phyloP scores from a whole-genome alignment of 495 filamentous ascomycete genomes.

The Pyrenula massariospora region DNA sequence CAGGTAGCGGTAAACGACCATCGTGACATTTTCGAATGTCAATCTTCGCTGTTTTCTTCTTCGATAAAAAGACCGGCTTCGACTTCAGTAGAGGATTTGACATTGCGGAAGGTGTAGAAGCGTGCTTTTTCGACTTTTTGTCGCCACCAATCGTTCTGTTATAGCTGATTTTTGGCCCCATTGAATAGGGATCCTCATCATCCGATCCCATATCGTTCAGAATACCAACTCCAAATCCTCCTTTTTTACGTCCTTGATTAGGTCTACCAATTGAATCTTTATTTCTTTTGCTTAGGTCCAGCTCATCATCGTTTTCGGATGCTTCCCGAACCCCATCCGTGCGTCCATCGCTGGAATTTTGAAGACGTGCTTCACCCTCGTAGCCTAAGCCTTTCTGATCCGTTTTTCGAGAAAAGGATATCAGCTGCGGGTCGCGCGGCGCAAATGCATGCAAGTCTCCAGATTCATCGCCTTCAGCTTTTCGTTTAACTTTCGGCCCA shows the following conservation, averaged over 20 bases:
- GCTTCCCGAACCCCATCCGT: constrained; percentile 6
- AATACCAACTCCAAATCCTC: constrained; percentile 78
- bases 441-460: constrained; percentile 65
- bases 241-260: constrained; percentile 33
- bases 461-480: constrained; percentile 50
- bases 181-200: constrained; percentile 88
- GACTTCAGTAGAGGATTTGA: constrained; percentile 54
- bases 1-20: constrained; percentile 72
- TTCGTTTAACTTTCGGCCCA: constrained; percentile 75
- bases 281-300: constrained; percentile 8
- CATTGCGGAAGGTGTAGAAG: constrained; percentile 25
- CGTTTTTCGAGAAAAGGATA: constrained; percentile 62
- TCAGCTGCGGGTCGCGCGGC: constrained; percentile 71
- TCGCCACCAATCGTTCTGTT: constrained; percentile 73
- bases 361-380: constrained; percentile 50
- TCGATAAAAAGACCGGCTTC: constrained; percentile 70
- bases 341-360: constrained; percentile 4
- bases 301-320: constrained; percentile 38
- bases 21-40: constrained; percentile 76
- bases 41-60: constrained; percentile 49
- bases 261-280: not conserved
- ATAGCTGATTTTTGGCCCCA: constrained; percentile 87
- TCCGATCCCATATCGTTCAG: constrained; percentile 96
- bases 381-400: constrained; percentile 79
- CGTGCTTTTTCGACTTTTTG: constrained; percentile 68